Evolutionary conservation across 1,284 basidiomycete species (phyloP).

Genomic region (Apiotrichum sp.): DNA sequence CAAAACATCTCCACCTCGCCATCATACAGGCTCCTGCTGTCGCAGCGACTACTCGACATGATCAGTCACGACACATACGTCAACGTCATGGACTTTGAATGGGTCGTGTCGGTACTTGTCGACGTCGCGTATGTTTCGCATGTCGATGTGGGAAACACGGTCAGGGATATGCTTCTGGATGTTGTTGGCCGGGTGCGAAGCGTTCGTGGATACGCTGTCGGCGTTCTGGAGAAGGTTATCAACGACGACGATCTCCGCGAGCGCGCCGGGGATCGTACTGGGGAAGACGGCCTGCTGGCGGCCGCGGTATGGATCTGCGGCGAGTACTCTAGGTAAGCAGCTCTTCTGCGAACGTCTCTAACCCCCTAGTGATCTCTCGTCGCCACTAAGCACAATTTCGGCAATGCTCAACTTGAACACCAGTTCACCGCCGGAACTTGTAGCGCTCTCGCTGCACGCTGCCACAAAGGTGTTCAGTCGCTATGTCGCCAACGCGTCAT

Average conservation of each 20-base stretch:
- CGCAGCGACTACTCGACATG: constrained; percentile 73
- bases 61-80: constrained; percentile 77
- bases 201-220: constrained; percentile 70
- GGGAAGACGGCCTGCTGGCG: constrained; percentile 73
- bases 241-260: constrained; percentile 66
- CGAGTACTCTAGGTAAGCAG: constrained; percentile 60
- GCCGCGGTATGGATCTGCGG: constrained; percentile 94
- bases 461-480: constrained; percentile 78
- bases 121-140: constrained; percentile 80
- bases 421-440: constrained; percentile 57
- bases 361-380: constrained; percentile 21
- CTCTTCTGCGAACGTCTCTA: no score
- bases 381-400: constrained; percentile 51
- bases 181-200: constrained; percentile 74
- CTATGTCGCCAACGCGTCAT: constrained; percentile 69
- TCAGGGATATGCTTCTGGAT: constrained; percentile 79
- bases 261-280: constrained; percentile 52
- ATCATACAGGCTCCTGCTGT: constrained; percentile 74
- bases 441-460: constrained; percentile 73
- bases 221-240: constrained; percentile 70
- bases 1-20: constrained; percentile 51
- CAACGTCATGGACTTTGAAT: constrained; percentile 87
- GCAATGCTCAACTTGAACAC: constrained; percentile 52
- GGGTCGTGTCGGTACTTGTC: constrained; percentile 90
- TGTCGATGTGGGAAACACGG: constrained; percentile 65